Percentiles rank a stretch among this genome's conserved stretches.
These are phyloP conservation scores for Tulasnella sp. DNA, from an alignment of 768 basidiomycete species.

Conservation along the genomic window DNA sequence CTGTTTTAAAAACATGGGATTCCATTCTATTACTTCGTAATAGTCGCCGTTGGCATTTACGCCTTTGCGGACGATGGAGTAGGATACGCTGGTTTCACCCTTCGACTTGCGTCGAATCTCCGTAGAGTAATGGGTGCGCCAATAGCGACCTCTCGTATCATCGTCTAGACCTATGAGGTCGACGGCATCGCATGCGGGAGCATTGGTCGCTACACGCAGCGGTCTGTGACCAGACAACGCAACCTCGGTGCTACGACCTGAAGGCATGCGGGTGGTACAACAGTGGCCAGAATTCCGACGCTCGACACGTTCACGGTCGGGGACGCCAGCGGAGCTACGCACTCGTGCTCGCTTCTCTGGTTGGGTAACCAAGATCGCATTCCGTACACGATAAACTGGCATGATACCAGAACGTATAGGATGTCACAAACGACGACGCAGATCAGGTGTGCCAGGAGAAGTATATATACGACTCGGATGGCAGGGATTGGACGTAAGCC, in stretches of 20 bases:
- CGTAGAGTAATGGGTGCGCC: conserved; percentile 13
- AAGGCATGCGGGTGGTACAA: not conserved
- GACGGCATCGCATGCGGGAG: not conserved
- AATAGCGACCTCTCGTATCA: conserved; percentile 6
- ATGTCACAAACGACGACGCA: conserved; percentile 2
- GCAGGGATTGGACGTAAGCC: not conserved
- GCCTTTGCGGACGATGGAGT: conserved; percentile 12
- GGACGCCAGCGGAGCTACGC: not conserved
- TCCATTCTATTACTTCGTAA: conserved; percentile 11
- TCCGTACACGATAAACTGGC: conserved; percentile 19
- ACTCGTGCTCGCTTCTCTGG: not conserved
- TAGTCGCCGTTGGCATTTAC: conserved; percentile 11
- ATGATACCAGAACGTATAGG: not conserved
- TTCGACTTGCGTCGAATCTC: conserved; percentile 13
- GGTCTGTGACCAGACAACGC: not conserved
- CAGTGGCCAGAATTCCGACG: not conserved
- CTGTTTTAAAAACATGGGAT: conserved; percentile 16
- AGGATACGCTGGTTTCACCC: conserved; percentile 12
- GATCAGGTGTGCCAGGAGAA: not conserved
- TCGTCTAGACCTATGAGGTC: conserved; percentile 5
- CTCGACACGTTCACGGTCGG: not conserved
- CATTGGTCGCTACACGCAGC: not conserved
- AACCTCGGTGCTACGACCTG: not conserved
- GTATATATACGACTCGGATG: not conserved
- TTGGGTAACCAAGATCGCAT: conserved; percentile 17